Evolutionary conservation across 2,329 filamentous ascomycete species (phyloP).

Genomic region (Calycina herbarum): DNA sequence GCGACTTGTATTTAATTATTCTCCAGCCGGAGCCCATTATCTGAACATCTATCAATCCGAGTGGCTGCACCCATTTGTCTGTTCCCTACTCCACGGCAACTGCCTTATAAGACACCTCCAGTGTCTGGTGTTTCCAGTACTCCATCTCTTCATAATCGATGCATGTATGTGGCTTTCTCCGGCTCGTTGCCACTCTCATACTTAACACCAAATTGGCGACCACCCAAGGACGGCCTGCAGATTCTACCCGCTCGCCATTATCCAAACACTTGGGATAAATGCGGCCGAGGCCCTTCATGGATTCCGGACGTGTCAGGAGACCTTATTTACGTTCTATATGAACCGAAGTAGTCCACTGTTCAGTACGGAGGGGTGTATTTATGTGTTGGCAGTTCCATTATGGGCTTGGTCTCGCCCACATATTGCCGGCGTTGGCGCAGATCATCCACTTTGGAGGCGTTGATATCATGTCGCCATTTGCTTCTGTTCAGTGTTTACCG

Average conservation of each 20-base stretch:
- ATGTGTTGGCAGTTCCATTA: constrained; percentile 5
- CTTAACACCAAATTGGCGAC: constrained; percentile 9
- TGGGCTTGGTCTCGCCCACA: not conserved
- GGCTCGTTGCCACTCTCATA: constrained; percentile 13
- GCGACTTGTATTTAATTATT: not conserved
- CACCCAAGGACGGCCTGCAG: constrained; percentile 3
- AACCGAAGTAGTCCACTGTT: not conserved
- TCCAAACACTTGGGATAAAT: not conserved
- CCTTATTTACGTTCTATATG: not conserved
- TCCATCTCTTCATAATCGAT: constrained; percentile 1
- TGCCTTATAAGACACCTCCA: constrained; percentile 11
- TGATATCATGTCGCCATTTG: constrained; percentile 13
- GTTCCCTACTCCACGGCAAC: not conserved
- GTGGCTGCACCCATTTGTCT: not conserved
- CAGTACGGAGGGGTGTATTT: not conserved
- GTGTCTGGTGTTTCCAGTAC: constrained; percentile 8
- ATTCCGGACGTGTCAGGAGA: not conserved
- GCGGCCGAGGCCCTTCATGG: not conserved
- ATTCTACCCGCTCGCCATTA: constrained; percentile 5
- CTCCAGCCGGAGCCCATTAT: not conserved
- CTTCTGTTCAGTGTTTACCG: constrained; percentile 14
- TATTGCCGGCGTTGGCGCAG: constrained; percentile 6
- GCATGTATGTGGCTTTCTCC: constrained; percentile 15
- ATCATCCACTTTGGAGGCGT: constrained; percentile 13
- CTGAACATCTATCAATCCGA: not conserved